These are phyloP conservation scores for Penicillium occitanis DNA, from an alignment of 2,329 filamentous ascomycete species.

Conservation along the genomic window DNA sequence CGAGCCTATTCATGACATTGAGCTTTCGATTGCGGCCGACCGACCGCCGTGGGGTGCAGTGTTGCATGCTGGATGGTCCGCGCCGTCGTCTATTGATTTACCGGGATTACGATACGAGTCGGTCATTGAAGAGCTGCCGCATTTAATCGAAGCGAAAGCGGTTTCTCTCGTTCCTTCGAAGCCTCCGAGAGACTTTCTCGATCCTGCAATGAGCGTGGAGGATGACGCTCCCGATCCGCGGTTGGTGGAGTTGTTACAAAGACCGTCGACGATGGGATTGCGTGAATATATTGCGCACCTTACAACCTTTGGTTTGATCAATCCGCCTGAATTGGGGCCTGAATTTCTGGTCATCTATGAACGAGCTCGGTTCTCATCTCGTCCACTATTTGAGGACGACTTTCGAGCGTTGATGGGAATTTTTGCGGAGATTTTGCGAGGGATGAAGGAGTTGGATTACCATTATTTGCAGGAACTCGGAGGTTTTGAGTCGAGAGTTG, in stretches of 20 bases:
- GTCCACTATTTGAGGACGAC: slow-evolving; percentile 64
- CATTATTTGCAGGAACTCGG: slow-evolving; percentile 49
- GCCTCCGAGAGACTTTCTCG: slow-evolving; percentile 36
- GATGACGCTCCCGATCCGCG: slow-evolving; percentile 59
- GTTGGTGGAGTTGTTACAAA: slow-evolving; percentile 69
- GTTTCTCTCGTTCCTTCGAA: slow-evolving; percentile 74
- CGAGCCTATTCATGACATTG: slow-evolving; percentile 31
- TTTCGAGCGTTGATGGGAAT: slow-evolving; percentile 80
- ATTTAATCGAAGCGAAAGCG: slow-evolving; percentile 88
- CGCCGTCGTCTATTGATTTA: slow-evolving; percentile 71
- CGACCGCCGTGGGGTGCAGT: slow-evolving; percentile 76
- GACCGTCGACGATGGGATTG: slow-evolving; percentile 69
- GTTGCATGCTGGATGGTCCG: slow-evolving; percentile 84
- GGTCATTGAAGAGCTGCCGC: slow-evolving; percentile 79
- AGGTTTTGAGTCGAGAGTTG: slow-evolving; percentile 26
- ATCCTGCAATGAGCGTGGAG: slow-evolving; percentile 39
- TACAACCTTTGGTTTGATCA: slow-evolving; percentile 63
- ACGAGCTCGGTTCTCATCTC: slow-evolving; percentile 74
- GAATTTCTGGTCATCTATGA: slow-evolving; percentile 78
- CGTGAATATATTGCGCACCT: slow-evolving; percentile 77
- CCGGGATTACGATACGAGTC: slow-evolving; percentile 79
- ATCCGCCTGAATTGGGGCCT: slow-evolving; percentile 50
- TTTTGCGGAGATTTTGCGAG: slow-evolving; percentile 76
- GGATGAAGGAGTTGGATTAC: slow-evolving; percentile 66
- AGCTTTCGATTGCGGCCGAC: slow-evolving; percentile 37